Evolutionary conservation across 805 yeast species (phyloP).

Genomic region (Myxozyma nipponensis): DNA sequence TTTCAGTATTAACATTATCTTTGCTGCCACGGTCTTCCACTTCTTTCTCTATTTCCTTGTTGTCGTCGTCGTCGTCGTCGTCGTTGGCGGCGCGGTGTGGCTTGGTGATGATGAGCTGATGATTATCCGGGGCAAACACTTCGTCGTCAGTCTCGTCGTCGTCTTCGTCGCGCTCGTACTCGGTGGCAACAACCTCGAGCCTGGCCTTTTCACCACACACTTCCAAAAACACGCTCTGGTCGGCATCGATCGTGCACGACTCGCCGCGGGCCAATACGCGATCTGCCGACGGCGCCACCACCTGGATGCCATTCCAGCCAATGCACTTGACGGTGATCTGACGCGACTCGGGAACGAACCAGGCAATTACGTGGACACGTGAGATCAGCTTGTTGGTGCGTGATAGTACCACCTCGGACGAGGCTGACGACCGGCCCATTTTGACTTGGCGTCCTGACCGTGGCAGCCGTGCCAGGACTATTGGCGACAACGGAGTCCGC

Average conservation of each 20-base stretch:
- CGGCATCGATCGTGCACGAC: conserved; percentile 58
- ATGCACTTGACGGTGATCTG: conserved; percentile 58
- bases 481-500: conserved; percentile 40
- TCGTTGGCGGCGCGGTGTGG: not conserved
- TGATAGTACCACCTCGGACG: conserved; percentile 50
- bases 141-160: conserved; percentile 45
- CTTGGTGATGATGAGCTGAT: not conserved
- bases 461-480: conserved; percentile 44
- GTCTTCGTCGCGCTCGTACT: conserved; percentile 48
- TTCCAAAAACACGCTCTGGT: conserved; percentile 60
- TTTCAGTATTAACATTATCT: conserved; percentile 8
- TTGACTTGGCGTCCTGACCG: conserved; percentile 40
- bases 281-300: conserved; percentile 53
- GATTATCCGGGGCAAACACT: conserved; percentile 11
- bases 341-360: conserved; percentile 42
- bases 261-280: conserved; percentile 61
- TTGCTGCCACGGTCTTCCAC: conserved; percentile 18
- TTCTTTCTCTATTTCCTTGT: not conserved
- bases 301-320: conserved; percentile 77
- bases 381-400: conserved; percentile 57
- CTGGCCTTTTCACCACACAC: conserved; percentile 61
- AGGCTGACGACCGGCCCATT: conserved; percentile 66
- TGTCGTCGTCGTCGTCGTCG: not conserved
- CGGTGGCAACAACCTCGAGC: conserved; percentile 47
- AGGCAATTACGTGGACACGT: conserved; percentile 57